Evolutionary conservation across 768 basidiomycete genomes (phyloP), one percentile per base, ranked within the genome.

Genomic region (Serendipita vermifera): DNA sequence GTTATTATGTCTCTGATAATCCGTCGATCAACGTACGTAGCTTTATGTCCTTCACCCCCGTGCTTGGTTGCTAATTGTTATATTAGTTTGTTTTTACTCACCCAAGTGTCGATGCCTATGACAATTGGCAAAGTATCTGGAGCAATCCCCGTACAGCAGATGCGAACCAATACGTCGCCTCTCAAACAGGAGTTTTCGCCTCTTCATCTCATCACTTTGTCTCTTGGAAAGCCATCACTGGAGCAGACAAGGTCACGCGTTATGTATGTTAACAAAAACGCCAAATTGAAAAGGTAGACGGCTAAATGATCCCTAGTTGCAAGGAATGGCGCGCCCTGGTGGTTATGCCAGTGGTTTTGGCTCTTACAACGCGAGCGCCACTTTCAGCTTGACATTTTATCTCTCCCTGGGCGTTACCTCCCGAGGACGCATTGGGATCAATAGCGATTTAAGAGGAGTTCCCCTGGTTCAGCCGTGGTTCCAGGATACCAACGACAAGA

Each of bases 61-160:
- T 4, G 27, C 9, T 29, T 11, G 26, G 5, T 31, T 29, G 20
- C 17, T 3, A 27, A 5, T 26, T 17, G n/a, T n/a, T n/a, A n/a
- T n/a, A n/a, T n/a, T n/a, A n/a, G 55, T 65, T 81, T 60, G 77
- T 81, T 17, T 81, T 82, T 69, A 80, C 77, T 3, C 80, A 81
- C 64, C 80, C 80, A 2, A 70, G 70, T 36, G 70, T 82, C 59
- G 77, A 81, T 62, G 73, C 78, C 1, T 81, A 81, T 62, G 77
- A 81, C n/a, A 81, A 80, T 65, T 82, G 80, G 81, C 75, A 74
- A n/a, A n/a, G n/a, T 33, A 76, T 81, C 2, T 80, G 77, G 77
- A 66, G 67, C 29, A 67, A 69, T 64, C 80, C 81, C 22, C 71
- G 75, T 17, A 63, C 75, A 5, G 77, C 78, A 2, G 81, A 82